Percentiles rank a stretch among this genome's conserved stretches.
Conservation (phyloP, 257 asterid genomes). For the Nicotiana otophora region DNA sequence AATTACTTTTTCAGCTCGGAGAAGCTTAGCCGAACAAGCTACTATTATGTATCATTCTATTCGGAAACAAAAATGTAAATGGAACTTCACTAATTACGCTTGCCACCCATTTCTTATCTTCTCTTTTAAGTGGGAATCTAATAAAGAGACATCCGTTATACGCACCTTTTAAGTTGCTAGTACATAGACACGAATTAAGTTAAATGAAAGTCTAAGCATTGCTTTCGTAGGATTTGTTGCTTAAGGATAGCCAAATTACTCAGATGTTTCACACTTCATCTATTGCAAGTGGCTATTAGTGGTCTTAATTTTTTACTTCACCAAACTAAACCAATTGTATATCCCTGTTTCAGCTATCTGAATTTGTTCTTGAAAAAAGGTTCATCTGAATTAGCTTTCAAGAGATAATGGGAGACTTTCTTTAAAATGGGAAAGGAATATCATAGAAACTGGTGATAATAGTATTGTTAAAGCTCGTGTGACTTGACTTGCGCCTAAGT, state of each 20-base stretch:
- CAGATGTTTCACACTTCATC: neutral
- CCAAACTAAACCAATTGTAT: neutral
- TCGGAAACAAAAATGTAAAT: neutral
- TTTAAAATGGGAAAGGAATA: neutral
- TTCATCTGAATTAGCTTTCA: neutral
- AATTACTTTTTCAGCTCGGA: too few relatives aligned
- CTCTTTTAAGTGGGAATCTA: conserved; percentile 4
- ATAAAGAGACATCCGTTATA: neutral
- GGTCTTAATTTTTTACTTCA: neutral
- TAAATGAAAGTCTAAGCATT: neutral
- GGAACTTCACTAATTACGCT: neutral
- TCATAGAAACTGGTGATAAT: neutral
- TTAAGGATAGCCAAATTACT: neutral
- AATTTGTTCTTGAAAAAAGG: neutral
- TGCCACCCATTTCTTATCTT: neutral
- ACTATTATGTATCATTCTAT: conserved; percentile 9
- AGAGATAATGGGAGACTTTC: neutral
- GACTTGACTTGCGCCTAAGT: too few relatives aligned
- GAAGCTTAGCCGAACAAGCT: too few relatives aligned
- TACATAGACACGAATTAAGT: neutral
- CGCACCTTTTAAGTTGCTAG: neutral
- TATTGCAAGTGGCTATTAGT: neutral
- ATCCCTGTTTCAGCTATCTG: neutral
- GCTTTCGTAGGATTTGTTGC: neutral
- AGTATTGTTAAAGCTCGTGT: neutral